Base-by-base conservation (phyloP, 2,329 filamentous ascomycete genomes). In the Ophiostoma quercus region DNA sequence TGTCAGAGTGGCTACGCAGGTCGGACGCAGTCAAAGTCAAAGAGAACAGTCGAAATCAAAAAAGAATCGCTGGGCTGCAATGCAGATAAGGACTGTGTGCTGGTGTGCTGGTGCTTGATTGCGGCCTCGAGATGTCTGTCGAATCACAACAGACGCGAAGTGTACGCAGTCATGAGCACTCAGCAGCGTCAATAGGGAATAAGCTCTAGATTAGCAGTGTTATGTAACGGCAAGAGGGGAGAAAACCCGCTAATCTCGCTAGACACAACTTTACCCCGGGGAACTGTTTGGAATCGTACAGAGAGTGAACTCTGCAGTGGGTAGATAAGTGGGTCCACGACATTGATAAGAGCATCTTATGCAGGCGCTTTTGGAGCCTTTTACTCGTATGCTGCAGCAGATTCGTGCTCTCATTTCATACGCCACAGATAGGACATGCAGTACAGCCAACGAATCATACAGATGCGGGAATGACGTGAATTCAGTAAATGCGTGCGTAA, bases 181-280 rank as follows among this genome's bases (percentile, higher is more conserved):
- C 51, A 3, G n/a, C 22, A n/a, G 8, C 34, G 34, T 5, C 34
- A 25, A 25, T 22, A 57, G 7, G 12, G 22, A 57, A 57, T 14
- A 57, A 57, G 51, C 51, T 57, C n/a, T 57, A 29, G 11, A 22
- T 25, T 25, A 57, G 51, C 51, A 12, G 51, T 57, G 5, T 57
- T 25, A 54, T 54, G 51, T 25, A 57, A 12, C 51, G 51, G 51
- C 51, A 25, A 25, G 51, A 57, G 51, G 51, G 51, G 51, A 22
- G 43, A 7, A 7, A n/a, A 25, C 12, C 57, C 57, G 25, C 57
- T 63, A 63, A 37, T 62, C 11, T 62, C 14, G 25, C 25, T 47
- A 47, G 19, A 47, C 43, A 47, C 43, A 47, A n/a, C 43, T 47
- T 8, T 63, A 63, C 32, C 32, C 60, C 60, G 32, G 60, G 60